These are phyloP conservation scores for Coemansia sp. DNA, from an alignment of 192 early-diverging fungal species.

Conservation along the genomic window DNA sequence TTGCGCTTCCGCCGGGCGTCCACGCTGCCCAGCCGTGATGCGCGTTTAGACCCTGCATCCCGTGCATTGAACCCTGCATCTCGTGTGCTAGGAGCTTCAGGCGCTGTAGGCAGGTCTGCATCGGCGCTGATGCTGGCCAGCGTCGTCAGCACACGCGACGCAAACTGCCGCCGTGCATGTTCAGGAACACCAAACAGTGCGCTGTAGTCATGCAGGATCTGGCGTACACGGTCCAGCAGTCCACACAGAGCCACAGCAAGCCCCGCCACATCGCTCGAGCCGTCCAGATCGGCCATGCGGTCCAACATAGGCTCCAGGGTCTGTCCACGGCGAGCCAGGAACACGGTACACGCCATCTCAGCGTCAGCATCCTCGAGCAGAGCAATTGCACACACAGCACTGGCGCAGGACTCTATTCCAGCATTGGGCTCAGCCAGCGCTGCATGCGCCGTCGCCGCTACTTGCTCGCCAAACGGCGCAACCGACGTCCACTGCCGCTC, in stretches of 20 bases:
- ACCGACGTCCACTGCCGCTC: constrained; percentile 41
- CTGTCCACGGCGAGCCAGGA: constrained; percentile 36
- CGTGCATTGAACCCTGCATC: not conserved
- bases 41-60: not conserved
- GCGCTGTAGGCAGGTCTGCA: constrained; percentile 29
- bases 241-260: constrained; percentile 19
- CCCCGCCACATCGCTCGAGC: not conserved
- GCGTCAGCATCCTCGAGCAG: constrained; percentile 42
- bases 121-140: constrained; percentile 45
- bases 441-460: constrained; percentile 18
- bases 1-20: constrained; percentile 28
- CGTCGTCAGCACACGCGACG: constrained; percentile 39
- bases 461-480: constrained; percentile 39
- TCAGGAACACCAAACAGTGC: constrained; percentile 27
- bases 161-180: constrained; percentile 9
- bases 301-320: constrained; percentile 27
- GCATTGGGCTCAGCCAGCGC: constrained; percentile 12
- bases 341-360: constrained; percentile 36
- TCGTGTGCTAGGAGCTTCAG: not conserved
- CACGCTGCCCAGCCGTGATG: constrained; percentile 14
- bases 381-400: constrained; percentile 38
- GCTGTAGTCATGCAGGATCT: constrained; percentile 32
- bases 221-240: constrained; percentile 24
- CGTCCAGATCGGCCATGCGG: not conserved
- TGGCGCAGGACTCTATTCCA: constrained; percentile 10